Evolutionary conservation across 768 basidiomycete genomes (phyloP).

Genomic region (Pisolithus tinctorius): DNA sequence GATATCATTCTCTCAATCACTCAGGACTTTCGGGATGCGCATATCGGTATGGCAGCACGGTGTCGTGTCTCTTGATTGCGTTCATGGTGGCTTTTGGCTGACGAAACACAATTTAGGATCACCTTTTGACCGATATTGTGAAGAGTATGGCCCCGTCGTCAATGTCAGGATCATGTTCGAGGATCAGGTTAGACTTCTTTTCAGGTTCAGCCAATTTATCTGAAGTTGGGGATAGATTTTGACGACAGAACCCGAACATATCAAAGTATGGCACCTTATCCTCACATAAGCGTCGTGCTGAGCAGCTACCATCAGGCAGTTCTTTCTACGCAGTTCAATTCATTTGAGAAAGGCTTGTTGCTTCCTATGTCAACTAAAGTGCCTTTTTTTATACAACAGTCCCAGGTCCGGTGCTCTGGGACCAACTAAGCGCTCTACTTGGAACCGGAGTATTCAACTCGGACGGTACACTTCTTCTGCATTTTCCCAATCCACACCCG

Average conservation of each 20-base stretch:
- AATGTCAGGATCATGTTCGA: slow-evolving; percentile 32
- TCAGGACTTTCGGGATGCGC: slow-evolving; percentile 18
- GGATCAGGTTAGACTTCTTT: slow-evolving; percentile 26
- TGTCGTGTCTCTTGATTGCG: neutral
- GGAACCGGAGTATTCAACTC: slow-evolving; percentile 58
- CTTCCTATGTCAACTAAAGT: slow-evolving; percentile 4
- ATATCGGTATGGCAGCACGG: slow-evolving; percentile 20
- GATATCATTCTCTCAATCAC: slow-evolving; percentile 23
- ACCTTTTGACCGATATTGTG: slow-evolving; percentile 14
- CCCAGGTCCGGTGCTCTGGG: slow-evolving; percentile 10
- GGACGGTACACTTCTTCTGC: slow-evolving; percentile 32
- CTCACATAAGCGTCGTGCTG: neutral
- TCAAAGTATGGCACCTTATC: slow-evolving; percentile 28
- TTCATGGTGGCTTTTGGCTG: neutral
- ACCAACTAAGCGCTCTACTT: slow-evolving; percentile 28
- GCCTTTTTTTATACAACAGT: slow-evolving; percentile 14
- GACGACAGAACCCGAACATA: slow-evolving; percentile 42
- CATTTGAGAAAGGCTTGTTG: slow-evolving; percentile 32
- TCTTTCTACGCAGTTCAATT: slow-evolving; percentile 38
- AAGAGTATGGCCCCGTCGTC: slow-evolving; percentile 26
- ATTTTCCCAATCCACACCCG: neutral
- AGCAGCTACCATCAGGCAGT: slow-evolving; percentile 26
- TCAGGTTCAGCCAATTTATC: neutral
- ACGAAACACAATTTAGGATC: slow-evolving; percentile 21
- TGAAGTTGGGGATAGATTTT: slow-evolving; percentile 27